Percentiles rank a stretch among this genome's conserved stretches.
Evolutionary conservation across 805 yeast genomes (phyloP).

Genomic region (Jamesozyma hellenica): DNA sequence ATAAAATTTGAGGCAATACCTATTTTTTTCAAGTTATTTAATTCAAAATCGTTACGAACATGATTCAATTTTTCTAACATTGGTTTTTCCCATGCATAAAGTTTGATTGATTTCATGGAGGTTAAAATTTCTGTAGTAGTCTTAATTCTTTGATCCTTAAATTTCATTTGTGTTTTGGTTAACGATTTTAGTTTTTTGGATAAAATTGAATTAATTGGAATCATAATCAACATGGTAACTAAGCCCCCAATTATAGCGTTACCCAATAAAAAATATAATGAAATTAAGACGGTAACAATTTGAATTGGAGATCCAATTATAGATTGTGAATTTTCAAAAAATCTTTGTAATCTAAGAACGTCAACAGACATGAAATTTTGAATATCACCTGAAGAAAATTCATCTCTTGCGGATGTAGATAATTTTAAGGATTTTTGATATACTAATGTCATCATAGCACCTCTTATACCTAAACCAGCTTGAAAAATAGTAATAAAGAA

Average conservation of each 20-base stretch:
- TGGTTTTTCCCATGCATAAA: constrained; percentile 63
- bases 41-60: constrained; percentile 50
- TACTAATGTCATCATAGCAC: constrained; percentile 56
- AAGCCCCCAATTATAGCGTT: constrained; percentile 51
- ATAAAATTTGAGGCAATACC: constrained; percentile 39
- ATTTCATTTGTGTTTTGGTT: constrained; percentile 48
- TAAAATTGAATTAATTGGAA: constrained; percentile 45
- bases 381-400: constrained; percentile 65
- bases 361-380: constrained; percentile 74
- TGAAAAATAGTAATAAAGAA: constrained; percentile 49
- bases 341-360: constrained; percentile 50
- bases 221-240: constrained; percentile 41
- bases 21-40: constrained; percentile 40
- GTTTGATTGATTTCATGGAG: constrained; percentile 53
- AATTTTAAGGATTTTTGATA: constrained; percentile 61
- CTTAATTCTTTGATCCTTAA: constrained; percentile 51
- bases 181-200: constrained; percentile 37
- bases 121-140: constrained; percentile 49
- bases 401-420: constrained; percentile 54
- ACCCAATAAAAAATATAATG: constrained; percentile 49
- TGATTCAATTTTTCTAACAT: constrained; percentile 43
- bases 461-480: constrained; percentile 54
- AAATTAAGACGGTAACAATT: constrained; percentile 41
- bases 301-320: constrained; percentile 52
- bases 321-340: constrained; percentile 44